phyloP scores from a whole-genome alignment of 2,329 filamentous ascomycete species.

The Xylariaceae sp. region DNA sequence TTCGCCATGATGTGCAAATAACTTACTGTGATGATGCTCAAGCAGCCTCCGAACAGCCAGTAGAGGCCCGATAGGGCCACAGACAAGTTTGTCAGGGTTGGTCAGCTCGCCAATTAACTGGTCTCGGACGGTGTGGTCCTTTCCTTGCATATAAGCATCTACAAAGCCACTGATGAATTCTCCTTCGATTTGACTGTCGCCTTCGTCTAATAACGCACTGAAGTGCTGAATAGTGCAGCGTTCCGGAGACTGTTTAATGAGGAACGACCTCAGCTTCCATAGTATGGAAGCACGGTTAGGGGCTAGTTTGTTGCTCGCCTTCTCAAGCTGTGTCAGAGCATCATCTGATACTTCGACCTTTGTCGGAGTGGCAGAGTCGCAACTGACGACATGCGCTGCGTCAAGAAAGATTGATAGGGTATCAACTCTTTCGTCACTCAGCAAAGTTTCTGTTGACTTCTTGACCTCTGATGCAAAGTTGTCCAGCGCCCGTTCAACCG shows the following conservation, averaged over 20 bases:
- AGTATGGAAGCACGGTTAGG: slow-evolving; percentile 19
- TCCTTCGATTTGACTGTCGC: slow-evolving; percentile 18
- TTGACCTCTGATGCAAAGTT: slow-evolving; percentile 21
- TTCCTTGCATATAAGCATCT: slow-evolving; percentile 25
- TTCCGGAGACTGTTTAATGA: slow-evolving; percentile 24
- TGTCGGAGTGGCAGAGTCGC: slow-evolving; percentile 10
- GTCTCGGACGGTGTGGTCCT: slow-evolving; percentile 15
- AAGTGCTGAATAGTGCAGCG: slow-evolving; percentile 20
- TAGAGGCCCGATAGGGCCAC: slow-evolving; percentile 23
- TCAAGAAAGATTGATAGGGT: slow-evolving; percentile 22
- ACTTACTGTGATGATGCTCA: slow-evolving; percentile 24
- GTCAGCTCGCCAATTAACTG: slow-evolving; percentile 24
- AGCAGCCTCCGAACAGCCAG: slow-evolving; percentile 26
- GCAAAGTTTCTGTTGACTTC: slow-evolving; percentile 5
- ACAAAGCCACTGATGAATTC: slow-evolving; percentile 26
- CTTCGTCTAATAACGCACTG: slow-evolving; percentile 22
- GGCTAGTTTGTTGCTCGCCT: slow-evolving; percentile 19
- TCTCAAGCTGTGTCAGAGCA: slow-evolving; percentile 21
- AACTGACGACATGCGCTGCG: slow-evolving; percentile 22
- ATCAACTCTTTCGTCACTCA: slow-evolving; percentile 17
- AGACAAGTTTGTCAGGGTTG: slow-evolving; percentile 17
- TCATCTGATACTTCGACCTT: slow-evolving; percentile 24
- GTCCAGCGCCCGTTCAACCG: slow-evolving; percentile 23
- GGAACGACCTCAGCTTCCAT: slow-evolving; percentile 31
- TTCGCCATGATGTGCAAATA: background rate